phyloP scores from a whole-genome alignment of 345 rosid species.

The Camelina neglecta region DNA sequence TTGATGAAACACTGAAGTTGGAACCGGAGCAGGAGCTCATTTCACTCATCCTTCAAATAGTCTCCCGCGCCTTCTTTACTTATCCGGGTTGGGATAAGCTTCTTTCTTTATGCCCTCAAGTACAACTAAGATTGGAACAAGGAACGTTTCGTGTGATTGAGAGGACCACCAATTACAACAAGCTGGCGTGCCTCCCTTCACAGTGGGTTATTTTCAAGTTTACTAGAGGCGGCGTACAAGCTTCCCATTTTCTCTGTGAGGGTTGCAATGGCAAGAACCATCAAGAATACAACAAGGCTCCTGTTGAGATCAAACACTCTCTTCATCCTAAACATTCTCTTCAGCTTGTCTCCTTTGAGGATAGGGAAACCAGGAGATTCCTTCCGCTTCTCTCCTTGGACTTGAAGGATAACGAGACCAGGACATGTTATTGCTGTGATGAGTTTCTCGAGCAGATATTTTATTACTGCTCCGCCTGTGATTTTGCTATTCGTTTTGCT shows the following conservation, averaged over 20 bases:
- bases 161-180: too few species aligned
- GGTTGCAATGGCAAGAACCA: neutral
- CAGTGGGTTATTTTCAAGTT: too few species aligned
- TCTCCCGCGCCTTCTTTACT: neutral
- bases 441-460: neutral
- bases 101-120: neutral
- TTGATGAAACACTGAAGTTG: neutral
- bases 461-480: neutral
- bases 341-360: neutral
- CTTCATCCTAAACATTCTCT: conserved; percentile 25
- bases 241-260: neutral
- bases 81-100: neutral
- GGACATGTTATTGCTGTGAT: neutral
- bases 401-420: neutral
- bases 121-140: too few species aligned
- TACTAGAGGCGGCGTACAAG: too few species aligned
- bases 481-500: neutral
- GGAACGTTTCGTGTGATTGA: too few species aligned
- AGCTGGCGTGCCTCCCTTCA: too few species aligned
- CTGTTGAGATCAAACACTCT: neutral
- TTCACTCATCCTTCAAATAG: neutral
- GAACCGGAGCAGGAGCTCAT: neutral
- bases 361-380: too few species aligned
- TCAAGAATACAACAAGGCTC: neutral
- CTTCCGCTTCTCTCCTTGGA: too few species aligned